These are phyloP conservation scores for Capsicum chinense DNA, from an alignment of 257 asterid species.

Conservation along the genomic window DNA sequence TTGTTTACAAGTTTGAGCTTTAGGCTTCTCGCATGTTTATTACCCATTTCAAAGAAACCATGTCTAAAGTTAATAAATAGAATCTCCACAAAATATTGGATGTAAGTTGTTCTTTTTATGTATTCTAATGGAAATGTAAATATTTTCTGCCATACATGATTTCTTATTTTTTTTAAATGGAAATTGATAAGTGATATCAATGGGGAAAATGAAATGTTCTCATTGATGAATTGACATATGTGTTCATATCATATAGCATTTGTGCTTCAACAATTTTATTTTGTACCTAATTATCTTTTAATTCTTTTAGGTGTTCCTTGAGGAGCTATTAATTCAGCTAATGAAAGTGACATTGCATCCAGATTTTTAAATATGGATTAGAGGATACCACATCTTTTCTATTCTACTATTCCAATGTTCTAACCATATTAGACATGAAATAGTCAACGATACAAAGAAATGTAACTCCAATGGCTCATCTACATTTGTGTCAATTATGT, in stretches of 20 bases:
- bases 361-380: constrained; percentile 83
- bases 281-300: neutral
- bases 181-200: neutral
- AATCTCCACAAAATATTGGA: neutral
- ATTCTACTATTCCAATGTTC: constrained; percentile 76
- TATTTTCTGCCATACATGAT: constrained; percentile 13
- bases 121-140: neutral
- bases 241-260: neutral
- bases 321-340: no score
- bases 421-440: constrained; percentile 65
- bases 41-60: neutral
- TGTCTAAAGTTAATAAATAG: neutral
- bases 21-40: neutral
- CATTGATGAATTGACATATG: neutral
- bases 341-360: constrained; percentile 33
- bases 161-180: neutral
- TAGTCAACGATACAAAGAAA: constrained; percentile 60
- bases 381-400: constrained; percentile 91
- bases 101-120: neutral
- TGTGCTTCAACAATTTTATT: neutral
- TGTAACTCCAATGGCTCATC: constrained; percentile 70
- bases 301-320: no score
- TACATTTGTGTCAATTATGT: constrained; percentile 76
- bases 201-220: neutral
- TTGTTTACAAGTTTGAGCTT: neutral